These are phyloP conservation scores for Calonectria henricotiae DNA, from an alignment of 2,329 filamentous ascomycete species.

Conservation along the genomic window DNA sequence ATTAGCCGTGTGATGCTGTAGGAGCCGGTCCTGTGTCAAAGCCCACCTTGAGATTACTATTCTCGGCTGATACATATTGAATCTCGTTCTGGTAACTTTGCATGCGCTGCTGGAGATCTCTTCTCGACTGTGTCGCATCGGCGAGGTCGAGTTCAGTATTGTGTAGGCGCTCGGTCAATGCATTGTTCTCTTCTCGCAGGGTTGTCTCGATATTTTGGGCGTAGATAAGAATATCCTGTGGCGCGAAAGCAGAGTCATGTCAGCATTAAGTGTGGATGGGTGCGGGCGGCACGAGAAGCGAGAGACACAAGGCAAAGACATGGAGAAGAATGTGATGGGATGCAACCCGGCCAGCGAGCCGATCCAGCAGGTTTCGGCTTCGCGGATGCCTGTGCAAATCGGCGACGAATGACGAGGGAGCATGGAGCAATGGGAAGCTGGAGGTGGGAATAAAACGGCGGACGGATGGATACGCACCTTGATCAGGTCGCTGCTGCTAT, in stretches of 20 bases:
- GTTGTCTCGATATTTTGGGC: constrained; percentile 62
- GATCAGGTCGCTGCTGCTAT: constrained; percentile 64
- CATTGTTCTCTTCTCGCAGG: constrained; percentile 63
- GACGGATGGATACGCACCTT: constrained; percentile 58
- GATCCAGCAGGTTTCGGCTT: constrained; percentile 7
- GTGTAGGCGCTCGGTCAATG: constrained; percentile 61
- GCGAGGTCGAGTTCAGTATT: constrained; percentile 68
- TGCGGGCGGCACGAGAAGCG: background rate
- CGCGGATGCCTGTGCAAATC: background rate
- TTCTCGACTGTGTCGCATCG: constrained; percentile 65
- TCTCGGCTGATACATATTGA: constrained; percentile 58
- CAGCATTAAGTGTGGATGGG: constrained; percentile 16
- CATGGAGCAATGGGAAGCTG: constrained; percentile 18
- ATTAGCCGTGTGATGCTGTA: constrained; percentile 39
- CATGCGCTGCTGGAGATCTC: constrained; percentile 68
- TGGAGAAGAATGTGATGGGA: background rate
- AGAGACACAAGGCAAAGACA: constrained; percentile 14
- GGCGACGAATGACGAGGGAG: constrained; percentile 20
- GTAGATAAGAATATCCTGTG: constrained; percentile 56
- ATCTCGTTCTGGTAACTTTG: constrained; percentile 59
- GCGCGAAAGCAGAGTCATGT: constrained; percentile 9
- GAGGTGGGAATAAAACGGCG: constrained; percentile 13
- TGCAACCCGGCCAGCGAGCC: background rate
- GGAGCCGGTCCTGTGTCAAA: background rate
- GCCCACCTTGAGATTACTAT: constrained; percentile 66